Evolutionary conservation across 495 filamentous ascomycete species (phyloP).

Genomic region (Penicillium cinerascens): DNA sequence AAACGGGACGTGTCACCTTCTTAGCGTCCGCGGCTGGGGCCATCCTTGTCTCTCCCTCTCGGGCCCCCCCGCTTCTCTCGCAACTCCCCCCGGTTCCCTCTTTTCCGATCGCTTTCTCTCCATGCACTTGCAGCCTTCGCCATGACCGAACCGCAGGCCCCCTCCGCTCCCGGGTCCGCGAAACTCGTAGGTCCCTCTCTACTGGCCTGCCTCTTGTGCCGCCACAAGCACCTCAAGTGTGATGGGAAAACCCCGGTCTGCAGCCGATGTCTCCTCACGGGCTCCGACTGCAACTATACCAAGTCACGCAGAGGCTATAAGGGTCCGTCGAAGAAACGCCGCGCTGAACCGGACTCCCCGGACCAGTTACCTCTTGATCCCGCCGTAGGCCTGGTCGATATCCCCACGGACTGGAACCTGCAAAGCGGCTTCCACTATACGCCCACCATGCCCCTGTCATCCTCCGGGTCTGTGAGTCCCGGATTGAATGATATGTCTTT

Average conservation of each 20-base stretch:
- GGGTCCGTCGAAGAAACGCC: slow-evolving; percentile 46
- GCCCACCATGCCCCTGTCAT: slow-evolving; percentile 24
- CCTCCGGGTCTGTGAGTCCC: slow-evolving; percentile 26
- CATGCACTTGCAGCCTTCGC: slow-evolving; percentile 8
- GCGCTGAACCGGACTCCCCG: slow-evolving; percentile 34
- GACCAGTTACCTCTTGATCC: slow-evolving; percentile 28
- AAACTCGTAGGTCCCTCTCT: slow-evolving; percentile 36
- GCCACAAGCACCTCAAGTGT: slow-evolving; percentile 58
- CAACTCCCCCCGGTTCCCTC: background rate
- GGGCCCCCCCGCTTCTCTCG: slow-evolving; percentile 1
- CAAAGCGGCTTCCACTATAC: slow-evolving; percentile 23
- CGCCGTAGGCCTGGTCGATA: slow-evolving; percentile 17
- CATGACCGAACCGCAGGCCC: slow-evolving; percentile 24
- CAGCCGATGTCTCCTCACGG: slow-evolving; percentile 35
- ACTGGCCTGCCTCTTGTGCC: slow-evolving; percentile 55
- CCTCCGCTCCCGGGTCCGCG: slow-evolving; percentile 12
- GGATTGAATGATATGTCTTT: slow-evolving; percentile 17
- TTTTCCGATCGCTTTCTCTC: background rate
- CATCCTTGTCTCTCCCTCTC: background rate
- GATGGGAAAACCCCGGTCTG: slow-evolving; percentile 42
- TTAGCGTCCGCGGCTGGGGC: background rate
- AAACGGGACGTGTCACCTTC: background rate
- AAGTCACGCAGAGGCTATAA: slow-evolving; percentile 49
- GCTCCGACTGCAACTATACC: slow-evolving; percentile 41
- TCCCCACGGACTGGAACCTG: slow-evolving; percentile 31